Evolutionary conservation across 495 filamentous ascomycete species (phyloP).

Genomic region (Gamarada debralockiae): DNA sequence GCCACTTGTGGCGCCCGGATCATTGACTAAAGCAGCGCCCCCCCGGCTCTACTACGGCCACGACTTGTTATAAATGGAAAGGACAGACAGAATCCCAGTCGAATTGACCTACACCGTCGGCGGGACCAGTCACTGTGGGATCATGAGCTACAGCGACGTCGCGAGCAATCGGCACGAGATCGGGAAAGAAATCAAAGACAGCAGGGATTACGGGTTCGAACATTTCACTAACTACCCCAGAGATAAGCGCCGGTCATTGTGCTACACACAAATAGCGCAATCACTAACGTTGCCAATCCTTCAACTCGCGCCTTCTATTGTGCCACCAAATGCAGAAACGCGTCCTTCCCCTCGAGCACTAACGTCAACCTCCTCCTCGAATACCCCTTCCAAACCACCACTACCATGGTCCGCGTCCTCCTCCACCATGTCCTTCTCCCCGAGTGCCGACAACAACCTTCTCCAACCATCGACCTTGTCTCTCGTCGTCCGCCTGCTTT

Average conservation of each 20-base stretch:
- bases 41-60: background rate
- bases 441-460: too few species aligned
- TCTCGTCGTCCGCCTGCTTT: too few species aligned
- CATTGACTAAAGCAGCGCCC: too few species aligned
- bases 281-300: background rate
- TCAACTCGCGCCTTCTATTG: background rate
- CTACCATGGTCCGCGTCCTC: too few species aligned
- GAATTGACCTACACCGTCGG: background rate
- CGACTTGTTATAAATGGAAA: background rate
- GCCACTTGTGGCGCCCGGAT: too few species aligned
- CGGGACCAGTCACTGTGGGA: background rate
- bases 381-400: too few species aligned
- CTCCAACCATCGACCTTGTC: too few species aligned
- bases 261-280: background rate
- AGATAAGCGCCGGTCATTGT: background rate
- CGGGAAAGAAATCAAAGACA: background rate
- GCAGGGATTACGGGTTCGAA: too few species aligned
- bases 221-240: too few species aligned
- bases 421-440: too few species aligned
- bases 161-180: slow-evolving; percentile 10
- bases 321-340: background rate
- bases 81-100: background rate
- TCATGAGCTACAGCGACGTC: background rate
- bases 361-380: too few species aligned
- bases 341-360: too few species aligned